Percentiles rank a stretch among this genome's conserved stretches.
phyloP scores from a whole-genome alignment of 2,329 filamentous ascomycete species.

The Ilyonectria sp. region DNA sequence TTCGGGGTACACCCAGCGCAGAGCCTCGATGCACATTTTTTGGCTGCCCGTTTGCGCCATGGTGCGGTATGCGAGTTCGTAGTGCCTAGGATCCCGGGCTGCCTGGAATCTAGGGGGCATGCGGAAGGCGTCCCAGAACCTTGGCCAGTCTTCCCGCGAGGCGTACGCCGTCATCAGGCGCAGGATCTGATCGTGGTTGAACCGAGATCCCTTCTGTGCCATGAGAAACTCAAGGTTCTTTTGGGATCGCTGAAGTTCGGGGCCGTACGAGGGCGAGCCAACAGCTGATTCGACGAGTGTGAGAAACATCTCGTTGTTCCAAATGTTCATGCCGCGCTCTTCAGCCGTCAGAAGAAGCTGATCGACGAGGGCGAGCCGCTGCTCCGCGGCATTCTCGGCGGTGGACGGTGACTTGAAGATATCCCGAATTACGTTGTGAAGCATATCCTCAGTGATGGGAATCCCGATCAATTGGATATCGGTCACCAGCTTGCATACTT shows the following conservation, averaged over 20 bases:
- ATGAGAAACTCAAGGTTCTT: constrained; percentile 63
- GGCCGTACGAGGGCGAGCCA: constrained; percentile 49
- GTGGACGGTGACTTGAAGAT: constrained; percentile 52
- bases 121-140: constrained; percentile 75
- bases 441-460: constrained; percentile 53
- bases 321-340: constrained; percentile 60
- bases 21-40: constrained; percentile 60
- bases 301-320: constrained; percentile 65
- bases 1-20: constrained; percentile 70
- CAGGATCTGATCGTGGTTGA: constrained; percentile 57
- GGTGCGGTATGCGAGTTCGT: constrained; percentile 66
- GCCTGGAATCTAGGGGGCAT: constrained; percentile 65
- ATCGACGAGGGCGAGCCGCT: constrained; percentile 58
- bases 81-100: constrained; percentile 67
- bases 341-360: constrained; percentile 61
- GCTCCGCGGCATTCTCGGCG: constrained; percentile 40
- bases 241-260: constrained; percentile 57
- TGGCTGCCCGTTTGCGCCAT: constrained; percentile 63
- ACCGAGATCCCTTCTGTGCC: constrained; percentile 54
- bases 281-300: constrained; percentile 61
- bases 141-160: constrained; percentile 63
- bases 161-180: constrained; percentile 65
- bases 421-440: constrained; percentile 56
- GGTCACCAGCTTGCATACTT: constrained; percentile 50
- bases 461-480: constrained; percentile 59